A percentile compares a stretch with the other conserved stretches of the same genome.
phyloP scores from a whole-genome alignment of 75 land plant species.

The Pseudotsuga menziesii region DNA sequence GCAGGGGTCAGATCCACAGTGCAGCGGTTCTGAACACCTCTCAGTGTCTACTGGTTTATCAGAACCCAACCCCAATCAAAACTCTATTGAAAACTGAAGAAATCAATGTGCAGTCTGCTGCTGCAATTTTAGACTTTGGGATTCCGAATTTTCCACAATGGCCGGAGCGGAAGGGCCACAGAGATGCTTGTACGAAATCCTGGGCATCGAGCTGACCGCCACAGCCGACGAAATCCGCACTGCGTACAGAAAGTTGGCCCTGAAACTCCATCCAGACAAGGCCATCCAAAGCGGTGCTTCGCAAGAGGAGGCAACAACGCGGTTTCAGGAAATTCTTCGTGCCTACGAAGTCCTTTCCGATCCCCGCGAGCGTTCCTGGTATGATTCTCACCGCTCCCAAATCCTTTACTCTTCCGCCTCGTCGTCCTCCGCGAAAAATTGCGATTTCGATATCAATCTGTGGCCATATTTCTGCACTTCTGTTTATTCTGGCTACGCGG shows the following conservation, averaged over 20 bases:
- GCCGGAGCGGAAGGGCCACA: too few relatives aligned
- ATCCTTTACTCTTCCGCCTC: conserved; percentile 55
- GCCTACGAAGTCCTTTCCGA: conserved; percentile 96
- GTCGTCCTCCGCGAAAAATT: conserved; percentile 9
- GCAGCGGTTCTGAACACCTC: too few relatives aligned
- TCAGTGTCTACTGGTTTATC: too few relatives aligned
- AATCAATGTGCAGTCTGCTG: too few relatives aligned
- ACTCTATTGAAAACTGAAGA: too few relatives aligned
- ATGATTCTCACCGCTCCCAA: conserved; percentile 89
- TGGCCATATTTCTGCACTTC: conserved; percentile 76
- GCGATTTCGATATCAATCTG: conserved; percentile 33
- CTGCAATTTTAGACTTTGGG: too few relatives aligned
- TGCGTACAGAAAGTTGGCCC: conserved; percentile 80
- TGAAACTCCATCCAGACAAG: conserved; percentile 96
- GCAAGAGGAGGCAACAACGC: conserved; percentile 60
- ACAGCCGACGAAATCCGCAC: conserved; percentile 68
- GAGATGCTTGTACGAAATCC: conserved; percentile 80
- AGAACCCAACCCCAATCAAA: too few relatives aligned
- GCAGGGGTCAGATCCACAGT: too few relatives aligned
- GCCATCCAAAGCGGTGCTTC: conserved; percentile 35
- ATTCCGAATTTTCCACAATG: too few relatives aligned
- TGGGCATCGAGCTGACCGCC: conserved; percentile 54
- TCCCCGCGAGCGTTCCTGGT: conserved; percentile 84
- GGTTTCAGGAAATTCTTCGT: conserved; percentile 76
- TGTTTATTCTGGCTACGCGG: conserved; percentile 68